Conservation (phyloP, 2,329 filamentous ascomycete species). For the Trichoderma citrinoviride region DNA sequence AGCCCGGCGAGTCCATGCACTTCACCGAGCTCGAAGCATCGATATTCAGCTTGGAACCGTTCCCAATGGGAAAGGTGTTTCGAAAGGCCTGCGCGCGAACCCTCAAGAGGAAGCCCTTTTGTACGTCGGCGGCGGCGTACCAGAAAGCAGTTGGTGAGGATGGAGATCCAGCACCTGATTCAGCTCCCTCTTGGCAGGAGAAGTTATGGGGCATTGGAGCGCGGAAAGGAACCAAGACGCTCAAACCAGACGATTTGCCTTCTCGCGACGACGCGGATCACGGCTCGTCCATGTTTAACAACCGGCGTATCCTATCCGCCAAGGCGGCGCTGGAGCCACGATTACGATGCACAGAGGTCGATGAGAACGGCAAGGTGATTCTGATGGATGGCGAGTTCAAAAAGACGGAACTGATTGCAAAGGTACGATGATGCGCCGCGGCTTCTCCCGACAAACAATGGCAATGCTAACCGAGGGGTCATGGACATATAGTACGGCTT, state of each 20-base stretch:
- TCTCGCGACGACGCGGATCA: conserved; percentile 56
- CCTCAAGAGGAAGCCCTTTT: conserved; percentile 27
- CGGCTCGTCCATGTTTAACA: conserved; percentile 59
- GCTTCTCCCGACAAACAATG: background rate
- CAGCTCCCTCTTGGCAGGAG: conserved; percentile 45
- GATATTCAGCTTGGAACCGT: conserved; percentile 30
- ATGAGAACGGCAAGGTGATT: conserved; percentile 87
- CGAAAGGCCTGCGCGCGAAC: conserved; percentile 18
- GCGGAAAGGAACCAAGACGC: conserved; percentile 40
- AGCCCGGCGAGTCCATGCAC: background rate
- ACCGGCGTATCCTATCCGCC: conserved; percentile 66
- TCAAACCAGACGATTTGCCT: conserved; percentile 59
- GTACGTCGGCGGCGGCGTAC: conserved; percentile 29
- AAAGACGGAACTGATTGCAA: conserved; percentile 95
- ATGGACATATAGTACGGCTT: conserved; percentile 68
- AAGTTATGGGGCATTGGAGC: conserved; percentile 46
- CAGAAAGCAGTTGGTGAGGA: conserved; percentile 28
- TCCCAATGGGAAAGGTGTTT: conserved; percentile 23
- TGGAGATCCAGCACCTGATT: conserved; percentile 26
- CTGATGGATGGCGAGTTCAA: conserved; percentile 94
- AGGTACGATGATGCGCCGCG: conserved; percentile 49
- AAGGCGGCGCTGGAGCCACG: conserved; percentile 83
- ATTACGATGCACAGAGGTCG: conserved; percentile 90
- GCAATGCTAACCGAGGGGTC: background rate
- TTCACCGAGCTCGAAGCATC: conserved; percentile 31